phyloP scores from a whole-genome alignment of 768 basidiomycete species.

The Mycena leptocephala region DNA sequence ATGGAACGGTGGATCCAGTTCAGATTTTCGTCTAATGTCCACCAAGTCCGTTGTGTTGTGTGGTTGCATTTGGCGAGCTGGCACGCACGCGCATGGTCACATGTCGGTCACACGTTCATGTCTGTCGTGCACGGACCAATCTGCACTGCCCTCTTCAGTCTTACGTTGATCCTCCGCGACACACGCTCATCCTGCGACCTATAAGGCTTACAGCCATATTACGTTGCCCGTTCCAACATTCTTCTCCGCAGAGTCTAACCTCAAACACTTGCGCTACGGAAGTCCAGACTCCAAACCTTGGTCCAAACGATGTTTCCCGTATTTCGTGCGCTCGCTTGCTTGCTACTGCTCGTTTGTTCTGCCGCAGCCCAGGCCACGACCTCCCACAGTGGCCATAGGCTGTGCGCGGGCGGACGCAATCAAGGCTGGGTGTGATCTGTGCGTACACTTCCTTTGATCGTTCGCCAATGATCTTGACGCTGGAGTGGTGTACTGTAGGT shows the following conservation, averaged over 20 bases:
- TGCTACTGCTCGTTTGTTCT: not conserved
- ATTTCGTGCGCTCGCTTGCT: not conserved
- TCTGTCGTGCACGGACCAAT: too few relatives aligned
- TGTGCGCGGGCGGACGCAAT: slow-evolving; percentile 14
- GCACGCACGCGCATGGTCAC: too few relatives aligned
- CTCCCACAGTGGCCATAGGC: slow-evolving; percentile 25
- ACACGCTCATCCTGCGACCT: not conserved
- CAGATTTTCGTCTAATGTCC: too few relatives aligned
- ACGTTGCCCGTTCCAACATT: not conserved
- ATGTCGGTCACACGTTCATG: too few relatives aligned
- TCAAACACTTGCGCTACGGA: too few relatives aligned
- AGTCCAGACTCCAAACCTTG: too few relatives aligned
- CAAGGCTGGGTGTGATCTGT: slow-evolving; percentile 15
- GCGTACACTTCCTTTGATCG: not conserved
- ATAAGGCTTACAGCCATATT: not conserved
- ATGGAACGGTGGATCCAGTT: too few relatives aligned
- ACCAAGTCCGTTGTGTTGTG: too few relatives aligned
- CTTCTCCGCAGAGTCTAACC: not conserved
- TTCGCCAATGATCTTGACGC: not conserved
- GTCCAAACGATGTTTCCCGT: not conserved
- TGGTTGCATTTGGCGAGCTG: too few relatives aligned
- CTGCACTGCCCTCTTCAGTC: too few relatives aligned
- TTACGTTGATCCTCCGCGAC: not conserved
- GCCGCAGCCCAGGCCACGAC: slow-evolving; percentile 12
- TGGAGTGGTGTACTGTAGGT: not conserved